These are phyloP conservation scores for Balansia obtecta DNA, from an alignment of 2,329 filamentous ascomycete genomes.

Conservation along the genomic window DNA sequence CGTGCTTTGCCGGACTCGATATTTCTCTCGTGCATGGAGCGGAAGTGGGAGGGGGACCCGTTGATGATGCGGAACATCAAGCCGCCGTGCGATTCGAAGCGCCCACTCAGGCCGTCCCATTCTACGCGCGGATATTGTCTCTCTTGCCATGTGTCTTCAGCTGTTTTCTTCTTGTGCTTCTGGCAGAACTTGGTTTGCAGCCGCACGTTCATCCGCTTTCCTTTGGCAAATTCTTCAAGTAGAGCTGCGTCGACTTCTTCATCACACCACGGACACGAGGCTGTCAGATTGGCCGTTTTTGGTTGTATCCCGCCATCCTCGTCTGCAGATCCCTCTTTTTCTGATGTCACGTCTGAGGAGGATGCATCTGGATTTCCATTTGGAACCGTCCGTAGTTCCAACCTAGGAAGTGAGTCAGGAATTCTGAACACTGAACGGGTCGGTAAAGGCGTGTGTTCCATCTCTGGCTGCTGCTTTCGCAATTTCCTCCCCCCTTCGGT, in stretches of 20 bases:
- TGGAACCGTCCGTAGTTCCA: background rate
- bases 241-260: conserved; percentile 41
- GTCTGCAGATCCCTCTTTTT: conserved; percentile 1
- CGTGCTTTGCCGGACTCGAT: conserved; percentile 46
- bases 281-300: conserved; percentile 5
- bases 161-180: conserved; percentile 45
- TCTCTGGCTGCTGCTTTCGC: background rate
- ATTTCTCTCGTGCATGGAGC: conserved; percentile 39
- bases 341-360: conserved; percentile 1
- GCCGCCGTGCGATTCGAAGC: conserved; percentile 43
- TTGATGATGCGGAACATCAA: conserved; percentile 48
- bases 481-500: background rate
- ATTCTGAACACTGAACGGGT: conserved; percentile 11
- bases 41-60: conserved; percentile 48
- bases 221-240: conserved; percentile 39
- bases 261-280: conserved; percentile 56
- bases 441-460: conserved; percentile 7
- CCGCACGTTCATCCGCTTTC: conserved; percentile 38
- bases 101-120: conserved; percentile 48
- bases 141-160: conserved; percentile 32
- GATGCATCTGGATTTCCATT: background rate
- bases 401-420: conserved; percentile 8
- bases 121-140: conserved; percentile 58
- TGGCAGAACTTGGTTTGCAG: conserved; percentile 53
- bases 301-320: background rate